These are phyloP conservation scores for Trametes versicolor DNA, from an alignment of 1,284 basidiomycete species.

Conservation along the genomic window DNA sequence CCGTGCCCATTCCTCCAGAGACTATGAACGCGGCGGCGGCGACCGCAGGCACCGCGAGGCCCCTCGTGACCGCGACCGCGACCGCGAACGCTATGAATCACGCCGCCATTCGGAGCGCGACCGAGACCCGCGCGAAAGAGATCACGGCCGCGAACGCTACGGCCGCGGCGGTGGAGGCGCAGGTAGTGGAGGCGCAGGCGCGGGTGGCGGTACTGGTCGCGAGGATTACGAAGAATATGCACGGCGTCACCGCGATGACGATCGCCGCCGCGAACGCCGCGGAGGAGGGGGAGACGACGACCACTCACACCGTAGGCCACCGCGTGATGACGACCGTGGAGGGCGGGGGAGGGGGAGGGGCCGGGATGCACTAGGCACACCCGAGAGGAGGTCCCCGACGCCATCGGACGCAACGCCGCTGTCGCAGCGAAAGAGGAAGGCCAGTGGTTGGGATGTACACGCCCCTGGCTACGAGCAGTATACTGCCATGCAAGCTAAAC, in stretches of 20 bases:
- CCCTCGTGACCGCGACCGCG: slow-evolving; percentile 49
- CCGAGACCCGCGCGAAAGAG: slow-evolving; percentile 52
- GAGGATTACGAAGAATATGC: slow-evolving; percentile 50
- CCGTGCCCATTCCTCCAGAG: slow-evolving; percentile 58
- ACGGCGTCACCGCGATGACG: slow-evolving; percentile 60
- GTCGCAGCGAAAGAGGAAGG: slow-evolving; percentile 86
- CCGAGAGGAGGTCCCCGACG: slow-evolving; percentile 88
- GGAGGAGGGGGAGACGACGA: slow-evolving; percentile 45
- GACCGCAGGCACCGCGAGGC: slow-evolving; percentile 57
- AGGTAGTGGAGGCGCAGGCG: slow-evolving; percentile 40
- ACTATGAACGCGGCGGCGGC: slow-evolving; percentile 36
- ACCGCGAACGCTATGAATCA: slow-evolving; percentile 47
- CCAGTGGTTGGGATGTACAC: slow-evolving; percentile 95
- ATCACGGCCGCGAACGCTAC: slow-evolving; percentile 50
- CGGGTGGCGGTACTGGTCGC: slow-evolving; percentile 45
- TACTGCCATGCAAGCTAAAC: slow-evolving; percentile 94
- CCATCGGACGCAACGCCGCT: slow-evolving; percentile 87
- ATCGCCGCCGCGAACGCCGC: slow-evolving; percentile 49
- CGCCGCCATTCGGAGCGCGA: slow-evolving; percentile 48
- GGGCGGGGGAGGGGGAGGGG: slow-evolving; percentile 46
- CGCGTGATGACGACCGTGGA: slow-evolving; percentile 48
- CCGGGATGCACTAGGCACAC: slow-evolving; percentile 67
- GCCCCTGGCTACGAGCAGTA: slow-evolving; percentile 97
- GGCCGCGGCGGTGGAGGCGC: slow-evolving; percentile 45
- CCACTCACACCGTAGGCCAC: slow-evolving; percentile 44